These are phyloP conservation scores for Trichoderma atroviride DNA, from an alignment of 2,329 filamentous ascomycete genomes.

Conservation along the genomic window DNA sequence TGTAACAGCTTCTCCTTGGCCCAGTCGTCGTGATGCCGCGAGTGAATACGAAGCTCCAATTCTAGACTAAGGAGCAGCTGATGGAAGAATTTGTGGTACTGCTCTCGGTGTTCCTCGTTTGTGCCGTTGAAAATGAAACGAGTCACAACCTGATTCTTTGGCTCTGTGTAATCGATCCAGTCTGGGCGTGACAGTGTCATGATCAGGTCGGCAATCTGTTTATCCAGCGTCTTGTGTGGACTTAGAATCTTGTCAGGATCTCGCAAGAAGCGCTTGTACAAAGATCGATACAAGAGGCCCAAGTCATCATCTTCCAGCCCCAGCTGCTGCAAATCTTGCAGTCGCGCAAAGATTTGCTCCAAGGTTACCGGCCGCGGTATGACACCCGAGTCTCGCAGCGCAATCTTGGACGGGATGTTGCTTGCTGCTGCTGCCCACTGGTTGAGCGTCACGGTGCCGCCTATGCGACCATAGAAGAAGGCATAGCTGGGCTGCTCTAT, in stretches of 20 bases:
- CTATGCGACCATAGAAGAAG: constrained; percentile 65
- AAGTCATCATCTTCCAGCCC: constrained; percentile 61
- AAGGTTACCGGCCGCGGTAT: constrained; percentile 64
- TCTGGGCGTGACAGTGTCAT: constrained; percentile 67
- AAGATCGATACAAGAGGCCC: constrained; percentile 60
- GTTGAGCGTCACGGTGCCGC: constrained; percentile 73
- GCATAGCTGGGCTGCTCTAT: constrained; percentile 74
- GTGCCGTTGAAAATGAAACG: constrained; percentile 69
- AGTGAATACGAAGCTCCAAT: constrained; percentile 70
- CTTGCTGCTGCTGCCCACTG: constrained; percentile 66
- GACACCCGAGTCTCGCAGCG: constrained; percentile 60
- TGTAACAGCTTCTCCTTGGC: constrained; percentile 65
- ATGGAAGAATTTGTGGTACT: constrained; percentile 71
- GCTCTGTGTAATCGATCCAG: constrained; percentile 74
- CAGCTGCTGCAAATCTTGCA: constrained; percentile 61
- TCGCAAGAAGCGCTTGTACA: constrained; percentile 69
- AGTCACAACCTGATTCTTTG: constrained; percentile 72
- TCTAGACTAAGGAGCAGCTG: constrained; percentile 76
- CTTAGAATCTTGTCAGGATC: constrained; percentile 65
- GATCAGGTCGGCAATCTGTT: constrained; percentile 73
- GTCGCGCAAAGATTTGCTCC: constrained; percentile 58
- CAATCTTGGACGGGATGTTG: constrained; percentile 56
- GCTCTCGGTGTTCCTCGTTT: constrained; percentile 55
- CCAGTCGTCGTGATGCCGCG: constrained; percentile 60
- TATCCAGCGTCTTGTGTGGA: constrained; percentile 66